Evolutionary conservation across 805 yeast genomes (phyloP), one percentile per base, ranked within the genome.

Genomic region (Metschnikowia baotianmanensis): DNA sequence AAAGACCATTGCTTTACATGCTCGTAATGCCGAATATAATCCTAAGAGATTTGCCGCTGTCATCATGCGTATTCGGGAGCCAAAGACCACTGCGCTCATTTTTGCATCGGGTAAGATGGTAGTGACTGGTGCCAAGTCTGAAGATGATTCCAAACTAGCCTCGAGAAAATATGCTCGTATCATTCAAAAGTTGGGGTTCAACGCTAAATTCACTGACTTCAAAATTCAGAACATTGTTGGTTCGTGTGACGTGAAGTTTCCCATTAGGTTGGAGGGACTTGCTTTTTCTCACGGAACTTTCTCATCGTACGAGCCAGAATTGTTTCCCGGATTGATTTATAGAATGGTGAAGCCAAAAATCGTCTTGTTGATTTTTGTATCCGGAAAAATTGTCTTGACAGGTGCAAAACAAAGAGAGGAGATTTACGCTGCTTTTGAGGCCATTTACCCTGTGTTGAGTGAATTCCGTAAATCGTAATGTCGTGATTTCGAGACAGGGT

Each of bases 31-130:
- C 25, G 99, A 93, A 64, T 93, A 93, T 69, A 93, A 93, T 58
- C 99, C 99, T 37, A 88, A 86, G 58, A 95, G 99, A 72, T 93
- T 93, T 72, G 99, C 99, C 11, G 99, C 99, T 44, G 99, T 93
- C 36, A 93, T 93, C 55, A 93, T 93, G 99, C 86, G 99, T 76
- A 93, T 93, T 55, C 80, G 99, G 67, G 99, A 93, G 63, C 99
- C 99, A 13, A 93, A 93, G 65, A 93, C 99, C 1, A 93, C 99
- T 2, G 98, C 99, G 0, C 74, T 93, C 53, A 93, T 93, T 51
- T 93, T 93, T 65, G 99, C 99, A 1, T 89, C 97, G 2, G 99
- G 99, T 58, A 93, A 93, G 66, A 93, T 93, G 99, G 99, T 93
- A 53, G 99, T 93, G 12, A 93, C 98, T 22, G 99, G 99, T 78